Evolutionary conservation across 2,329 filamentous ascomycete genomes (phyloP).

Genomic region (Bipolaris bicolor): DNA sequence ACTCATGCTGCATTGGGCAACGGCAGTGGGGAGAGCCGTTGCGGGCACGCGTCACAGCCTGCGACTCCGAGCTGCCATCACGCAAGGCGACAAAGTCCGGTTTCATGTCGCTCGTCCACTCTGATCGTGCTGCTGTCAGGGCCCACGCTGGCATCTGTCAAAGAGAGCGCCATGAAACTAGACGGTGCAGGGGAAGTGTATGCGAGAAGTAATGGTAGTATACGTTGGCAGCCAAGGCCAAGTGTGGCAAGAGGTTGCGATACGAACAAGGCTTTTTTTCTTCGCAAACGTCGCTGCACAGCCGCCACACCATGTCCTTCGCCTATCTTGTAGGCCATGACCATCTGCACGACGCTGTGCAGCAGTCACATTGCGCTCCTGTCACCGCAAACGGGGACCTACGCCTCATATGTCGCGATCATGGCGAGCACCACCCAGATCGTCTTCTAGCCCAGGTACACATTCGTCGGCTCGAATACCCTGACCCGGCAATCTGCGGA

Average conservation of each 20-base stretch:
- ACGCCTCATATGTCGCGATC: not conserved
- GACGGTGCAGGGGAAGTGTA: conserved; percentile 1
- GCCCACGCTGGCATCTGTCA: not conserved
- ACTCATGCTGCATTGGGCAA: not conserved
- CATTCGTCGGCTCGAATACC: not conserved
- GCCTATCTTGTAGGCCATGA: not conserved
- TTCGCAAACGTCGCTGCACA: conserved; percentile 6
- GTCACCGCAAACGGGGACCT: not conserved
- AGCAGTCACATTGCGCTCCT: not conserved
- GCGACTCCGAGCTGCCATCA: not conserved
- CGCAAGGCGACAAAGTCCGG: not conserved
- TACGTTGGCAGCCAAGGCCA: not conserved
- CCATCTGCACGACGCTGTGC: not conserved
- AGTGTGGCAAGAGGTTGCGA: conserved; percentile 6
- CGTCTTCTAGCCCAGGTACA: not conserved
- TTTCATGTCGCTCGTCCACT: not conserved
- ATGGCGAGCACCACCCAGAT: not conserved
- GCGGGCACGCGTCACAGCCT: conserved; percentile 1
- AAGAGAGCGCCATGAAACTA: conserved; percentile 3
- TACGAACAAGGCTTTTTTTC: conserved; percentile 4
- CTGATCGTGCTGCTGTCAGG: conserved; percentile 5
- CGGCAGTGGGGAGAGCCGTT: not conserved
- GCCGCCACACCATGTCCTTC: not conserved
- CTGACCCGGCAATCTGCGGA: not conserved
- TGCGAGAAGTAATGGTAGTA: not conserved